Percentiles rank a stretch among this genome's conserved stretches.
phyloP scores from a whole-genome alignment of 2,329 filamentous ascomycete species.

The Parastagonospora avenae region DNA sequence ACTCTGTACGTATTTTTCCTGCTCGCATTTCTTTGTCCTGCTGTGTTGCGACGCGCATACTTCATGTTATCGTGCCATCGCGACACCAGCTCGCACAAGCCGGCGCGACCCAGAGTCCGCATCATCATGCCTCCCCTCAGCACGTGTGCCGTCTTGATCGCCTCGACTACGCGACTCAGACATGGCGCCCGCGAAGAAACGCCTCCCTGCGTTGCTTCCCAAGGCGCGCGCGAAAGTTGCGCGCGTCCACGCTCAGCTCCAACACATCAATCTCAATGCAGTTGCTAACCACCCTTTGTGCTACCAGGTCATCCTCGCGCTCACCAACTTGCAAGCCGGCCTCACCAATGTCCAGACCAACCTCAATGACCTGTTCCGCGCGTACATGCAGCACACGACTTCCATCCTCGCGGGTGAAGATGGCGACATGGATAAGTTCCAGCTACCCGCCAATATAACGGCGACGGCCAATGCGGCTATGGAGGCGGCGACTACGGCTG shows the following conservation, averaged over 20 bases:
- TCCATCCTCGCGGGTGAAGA: conserved; percentile 65
- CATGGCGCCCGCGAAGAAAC: conserved; percentile 8
- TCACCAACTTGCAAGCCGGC: conserved; percentile 74
- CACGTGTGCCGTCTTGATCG: conserved; percentile 18
- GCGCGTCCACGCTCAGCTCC: conserved; percentile 5
- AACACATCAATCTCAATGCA: not conserved
- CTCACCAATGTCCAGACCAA: conserved; percentile 53
- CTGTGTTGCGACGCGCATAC: conserved; percentile 21
- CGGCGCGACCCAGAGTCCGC: conserved; percentile 7
- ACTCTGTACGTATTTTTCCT: conserved; percentile 69
- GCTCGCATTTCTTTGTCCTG: conserved; percentile 6
- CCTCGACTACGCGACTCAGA: conserved; percentile 30
- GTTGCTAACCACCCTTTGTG: not conserved
- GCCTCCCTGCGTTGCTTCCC: conserved; percentile 10
- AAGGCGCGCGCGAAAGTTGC: conserved; percentile 2
- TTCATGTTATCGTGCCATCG: conserved; percentile 12
- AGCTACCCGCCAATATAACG: conserved; percentile 51
- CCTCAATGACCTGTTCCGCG: conserved; percentile 77
- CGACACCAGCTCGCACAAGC: conserved; percentile 6
- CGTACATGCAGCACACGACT: conserved; percentile 88
- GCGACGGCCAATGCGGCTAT: conserved; percentile 33
- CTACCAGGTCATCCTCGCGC: conserved; percentile 72
- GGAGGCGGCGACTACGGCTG: conserved; percentile 32
- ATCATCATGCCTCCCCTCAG: conserved; percentile 1
- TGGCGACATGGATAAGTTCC: conserved; percentile 47